Evolutionary conservation across 2,329 filamentous ascomycete genomes (phyloP).

Genomic region (Monilinia fructigena): DNA sequence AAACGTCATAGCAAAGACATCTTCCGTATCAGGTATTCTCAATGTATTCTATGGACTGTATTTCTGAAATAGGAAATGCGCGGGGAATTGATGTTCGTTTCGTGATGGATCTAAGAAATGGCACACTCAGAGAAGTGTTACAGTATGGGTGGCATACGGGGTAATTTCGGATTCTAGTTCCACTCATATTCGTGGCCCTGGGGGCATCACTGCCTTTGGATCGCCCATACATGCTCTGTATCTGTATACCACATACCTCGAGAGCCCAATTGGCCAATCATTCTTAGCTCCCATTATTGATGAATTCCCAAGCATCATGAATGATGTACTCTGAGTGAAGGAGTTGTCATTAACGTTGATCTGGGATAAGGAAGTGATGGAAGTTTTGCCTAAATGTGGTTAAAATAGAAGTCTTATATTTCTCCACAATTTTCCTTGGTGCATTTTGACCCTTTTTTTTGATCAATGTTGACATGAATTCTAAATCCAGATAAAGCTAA

Average conservation of each 20-base stretch:
- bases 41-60: conserved; percentile 20
- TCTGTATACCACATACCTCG: not conserved
- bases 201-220: not conserved
- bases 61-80: conserved; percentile 23
- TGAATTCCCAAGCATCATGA: not conserved
- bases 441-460: not conserved
- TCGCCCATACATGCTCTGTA: conserved; percentile 1
- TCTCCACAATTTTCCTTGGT: conserved; percentile 14
- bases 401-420: conserved; percentile 22
- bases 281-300: not conserved
- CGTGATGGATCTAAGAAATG: not conserved
- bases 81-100: conserved; percentile 8
- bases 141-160: not conserved
- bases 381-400: conserved; percentile 28
- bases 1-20: conserved; percentile 28
- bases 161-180: not conserved
- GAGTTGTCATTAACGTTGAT: conserved; percentile 16
- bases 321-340: conserved; percentile 4
- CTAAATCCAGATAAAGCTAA: not conserved
- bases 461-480: not conserved
- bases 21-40: conserved; percentile 20
- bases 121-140: not conserved
- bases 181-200: not conserved
- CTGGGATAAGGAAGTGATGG: conserved; percentile 25
- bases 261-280: not conserved